Percentiles rank a stretch among this genome's conserved stretches.
These are phyloP conservation scores for Pyricularia sp. DNA, from an alignment of 2,329 filamentous ascomycete genomes.

Conservation along the genomic window DNA sequence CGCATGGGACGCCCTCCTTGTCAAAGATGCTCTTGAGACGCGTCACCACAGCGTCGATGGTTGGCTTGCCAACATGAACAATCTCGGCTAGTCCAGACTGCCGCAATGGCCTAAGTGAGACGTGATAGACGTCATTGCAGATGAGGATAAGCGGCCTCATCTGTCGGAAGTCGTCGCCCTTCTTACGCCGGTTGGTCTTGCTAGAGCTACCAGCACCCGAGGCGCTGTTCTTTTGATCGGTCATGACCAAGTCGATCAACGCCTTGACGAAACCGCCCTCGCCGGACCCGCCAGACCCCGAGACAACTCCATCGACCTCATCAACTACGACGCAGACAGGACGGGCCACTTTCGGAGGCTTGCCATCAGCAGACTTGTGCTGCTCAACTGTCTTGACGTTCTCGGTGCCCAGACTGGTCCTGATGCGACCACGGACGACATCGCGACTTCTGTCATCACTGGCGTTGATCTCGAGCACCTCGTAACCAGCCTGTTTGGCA, in stretches of 20 bases:
- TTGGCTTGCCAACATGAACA: conserved; percentile 80
- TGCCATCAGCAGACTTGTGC: conserved; percentile 19
- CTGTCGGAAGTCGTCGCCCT: conserved; percentile 75
- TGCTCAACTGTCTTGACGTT: conserved; percentile 70
- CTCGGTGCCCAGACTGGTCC: conserved; percentile 85
- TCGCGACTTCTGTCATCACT: conserved; percentile 85
- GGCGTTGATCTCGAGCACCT: conserved; percentile 93
- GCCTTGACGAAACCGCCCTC: conserved; percentile 95
- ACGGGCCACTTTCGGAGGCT: conserved; percentile 54
- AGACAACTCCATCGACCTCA: conserved; percentile 88
- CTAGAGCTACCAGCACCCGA: conserved; percentile 15
- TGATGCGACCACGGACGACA: conserved; percentile 82
- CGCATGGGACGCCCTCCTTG: conserved; percentile 77
- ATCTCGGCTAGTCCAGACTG: conserved; percentile 78
- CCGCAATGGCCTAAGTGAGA: conserved; percentile 74
- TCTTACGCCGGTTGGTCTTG: conserved; percentile 33
- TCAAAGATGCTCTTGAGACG: conserved; percentile 76
- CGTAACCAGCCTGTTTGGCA: conserved; percentile 87
- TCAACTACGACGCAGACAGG: conserved; percentile 92
- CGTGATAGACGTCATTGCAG: conserved; percentile 94
- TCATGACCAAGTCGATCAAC: conserved; percentile 73
- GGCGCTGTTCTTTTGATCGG: conserved; percentile 68
- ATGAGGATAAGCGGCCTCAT: conserved; percentile 84
- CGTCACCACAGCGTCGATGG: conserved; percentile 70
- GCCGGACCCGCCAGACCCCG: conserved; percentile 61